phyloP scores from a whole-genome alignment of 169 alveolate species.

The Ichthyophthirius multifiliis region DNA sequence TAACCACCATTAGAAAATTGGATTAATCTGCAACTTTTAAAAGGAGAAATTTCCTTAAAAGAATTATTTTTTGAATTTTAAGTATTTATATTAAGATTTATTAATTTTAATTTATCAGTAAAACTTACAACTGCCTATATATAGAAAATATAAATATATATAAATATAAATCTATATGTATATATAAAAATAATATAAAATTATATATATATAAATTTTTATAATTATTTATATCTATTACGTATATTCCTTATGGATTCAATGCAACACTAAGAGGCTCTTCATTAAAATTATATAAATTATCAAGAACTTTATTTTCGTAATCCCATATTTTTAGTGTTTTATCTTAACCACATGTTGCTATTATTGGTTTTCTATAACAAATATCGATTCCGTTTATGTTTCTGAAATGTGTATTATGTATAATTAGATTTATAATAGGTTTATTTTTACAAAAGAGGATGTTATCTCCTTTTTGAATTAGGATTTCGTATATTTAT shows the following conservation, averaged over 20 bases:
- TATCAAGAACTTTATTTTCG: conserved; percentile 81
- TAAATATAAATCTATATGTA: too few relatives aligned
- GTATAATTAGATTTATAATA: conserved; percentile 1
- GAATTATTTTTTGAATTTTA: conserved; percentile 38
- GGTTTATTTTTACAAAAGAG: too few relatives aligned
- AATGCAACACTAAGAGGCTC: conserved; percentile 90
- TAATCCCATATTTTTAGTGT: conserved; percentile 92
- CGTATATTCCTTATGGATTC: conserved; percentile 92
- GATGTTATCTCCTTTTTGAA: conserved; percentile 39
- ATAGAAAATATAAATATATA: too few relatives aligned
- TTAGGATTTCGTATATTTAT: background rate
- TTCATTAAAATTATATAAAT: conserved; percentile 85
- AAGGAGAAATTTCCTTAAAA: conserved; percentile 80
- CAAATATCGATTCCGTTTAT: conserved; percentile 90
- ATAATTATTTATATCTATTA: background rate
- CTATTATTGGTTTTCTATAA: conserved; percentile 87
- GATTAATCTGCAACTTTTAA: conserved; percentile 87
- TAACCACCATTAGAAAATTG: conserved; percentile 92
- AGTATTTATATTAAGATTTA: conserved; percentile 61
- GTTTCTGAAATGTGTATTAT: conserved; percentile 79
- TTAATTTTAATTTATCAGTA: conserved; percentile 88
- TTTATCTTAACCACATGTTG: conserved; percentile 92
- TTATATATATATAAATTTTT: too few relatives aligned
- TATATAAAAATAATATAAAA: too few relatives aligned
- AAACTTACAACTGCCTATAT: conserved; percentile 87